phyloP scores from a whole-genome alignment of 1,139 yeast genomes.

The Scheffersomyces illinoinensis region DNA sequence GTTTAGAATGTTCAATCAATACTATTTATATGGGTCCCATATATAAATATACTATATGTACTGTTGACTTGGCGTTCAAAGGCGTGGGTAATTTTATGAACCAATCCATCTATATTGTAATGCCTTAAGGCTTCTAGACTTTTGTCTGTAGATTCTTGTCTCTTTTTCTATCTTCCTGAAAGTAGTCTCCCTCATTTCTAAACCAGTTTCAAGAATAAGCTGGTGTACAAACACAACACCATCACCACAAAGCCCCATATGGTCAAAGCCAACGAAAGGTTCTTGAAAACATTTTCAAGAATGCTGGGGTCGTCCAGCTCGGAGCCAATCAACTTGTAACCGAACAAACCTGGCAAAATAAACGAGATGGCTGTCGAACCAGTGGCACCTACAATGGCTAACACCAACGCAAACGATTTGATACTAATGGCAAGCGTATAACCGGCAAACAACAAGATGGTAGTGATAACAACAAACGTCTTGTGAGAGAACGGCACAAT shows the following conservation, averaged over 20 bases:
- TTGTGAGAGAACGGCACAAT: conserved; percentile 52
- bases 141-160: background rate
- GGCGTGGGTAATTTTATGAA: background rate
- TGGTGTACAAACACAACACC: conserved; percentile 42
- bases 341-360: conserved; percentile 60
- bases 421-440: conserved; percentile 47
- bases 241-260: conserved; percentile 46
- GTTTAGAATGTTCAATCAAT: too few relatives aligned
- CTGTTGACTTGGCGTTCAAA: too few relatives aligned
- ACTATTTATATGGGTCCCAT: too few relatives aligned
- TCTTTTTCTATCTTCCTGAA: background rate
- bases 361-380: conserved; percentile 63
- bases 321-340: conserved; percentile 46
- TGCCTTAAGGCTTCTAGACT: background rate
- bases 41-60: too few relatives aligned
- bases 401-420: conserved; percentile 54
- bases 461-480: conserved; percentile 51
- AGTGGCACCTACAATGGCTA: conserved; percentile 61
- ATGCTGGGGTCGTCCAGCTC: conserved; percentile 22
- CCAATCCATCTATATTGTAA: background rate
- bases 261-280: conserved; percentile 32
- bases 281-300: conserved; percentile 25
- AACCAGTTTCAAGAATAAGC: conserved; percentile 25
- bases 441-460: conserved; percentile 41
- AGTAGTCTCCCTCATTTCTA: background rate